These are phyloP conservation scores for Acanthochlamys bracteata DNA, from an alignment of 106 monocot genomes.

Conservation along the genomic window DNA sequence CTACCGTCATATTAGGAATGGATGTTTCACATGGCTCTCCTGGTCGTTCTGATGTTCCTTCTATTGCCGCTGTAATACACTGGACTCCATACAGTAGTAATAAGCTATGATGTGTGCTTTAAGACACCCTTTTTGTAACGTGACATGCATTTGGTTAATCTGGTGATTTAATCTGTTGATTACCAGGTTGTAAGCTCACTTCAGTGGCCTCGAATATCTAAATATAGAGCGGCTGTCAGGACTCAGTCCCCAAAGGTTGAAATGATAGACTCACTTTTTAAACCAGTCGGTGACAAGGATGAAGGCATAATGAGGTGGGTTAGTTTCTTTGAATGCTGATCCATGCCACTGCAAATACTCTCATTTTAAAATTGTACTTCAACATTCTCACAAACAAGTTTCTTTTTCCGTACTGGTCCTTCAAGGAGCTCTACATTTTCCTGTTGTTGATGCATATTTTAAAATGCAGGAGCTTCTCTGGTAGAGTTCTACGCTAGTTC, in stretches of 20 bases:
- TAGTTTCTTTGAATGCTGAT: neutral
- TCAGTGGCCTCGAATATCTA: constrained; percentile 78
- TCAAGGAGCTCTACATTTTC: too few relatives aligned
- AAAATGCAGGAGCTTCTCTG: constrained; percentile 50
- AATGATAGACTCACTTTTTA: constrained; percentile 95
- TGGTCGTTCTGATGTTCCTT: constrained; percentile 58
- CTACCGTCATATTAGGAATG: constrained; percentile 36
- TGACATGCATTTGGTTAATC: neutral
- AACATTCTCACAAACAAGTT: neutral
- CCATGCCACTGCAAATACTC: neutral
- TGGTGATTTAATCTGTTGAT: neutral
- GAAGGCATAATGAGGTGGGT: constrained; percentile 56
- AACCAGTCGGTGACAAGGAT: constrained; percentile 45
- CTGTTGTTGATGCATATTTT: neutral
- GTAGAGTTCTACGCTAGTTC: constrained; percentile 80
- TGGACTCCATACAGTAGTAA: neutral
- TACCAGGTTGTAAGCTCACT: constrained; percentile 88
- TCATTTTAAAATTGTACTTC: neutral
- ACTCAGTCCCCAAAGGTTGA: constrained; percentile 81
- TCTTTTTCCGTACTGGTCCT: too few relatives aligned
- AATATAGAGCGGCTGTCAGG: constrained; percentile 76
- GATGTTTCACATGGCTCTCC: constrained; percentile 57
- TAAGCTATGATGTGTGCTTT: neutral
- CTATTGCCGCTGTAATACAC: constrained; percentile 56
- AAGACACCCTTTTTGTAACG: neutral